These are phyloP conservation scores for Rutstroemia sp. DNA, from an alignment of 2,329 filamentous ascomycete genomes.

Conservation along the genomic window DNA sequence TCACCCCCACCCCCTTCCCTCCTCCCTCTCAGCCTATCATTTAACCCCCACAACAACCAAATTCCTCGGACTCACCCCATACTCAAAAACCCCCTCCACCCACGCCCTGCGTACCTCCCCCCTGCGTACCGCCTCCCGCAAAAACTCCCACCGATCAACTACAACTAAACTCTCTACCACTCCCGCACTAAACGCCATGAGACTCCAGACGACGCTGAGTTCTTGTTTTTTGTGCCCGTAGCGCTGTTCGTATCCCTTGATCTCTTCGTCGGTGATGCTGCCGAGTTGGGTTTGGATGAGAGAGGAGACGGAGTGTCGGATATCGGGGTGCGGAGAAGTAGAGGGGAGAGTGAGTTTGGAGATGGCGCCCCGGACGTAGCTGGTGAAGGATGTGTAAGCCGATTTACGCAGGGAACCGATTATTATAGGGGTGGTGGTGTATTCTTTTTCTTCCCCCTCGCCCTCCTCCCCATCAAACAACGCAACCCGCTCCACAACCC, in stretches of 20 bases:
- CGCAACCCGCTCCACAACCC: conserved; percentile 46
- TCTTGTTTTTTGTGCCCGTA: conserved; percentile 68
- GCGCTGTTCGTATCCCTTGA: conserved; percentile 58
- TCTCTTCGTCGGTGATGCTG: conserved; percentile 65
- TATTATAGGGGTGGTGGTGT: conserved; percentile 70
- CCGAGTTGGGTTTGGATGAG: conserved; percentile 60
- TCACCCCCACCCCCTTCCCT: no score
- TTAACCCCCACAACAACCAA: conserved; percentile 90
- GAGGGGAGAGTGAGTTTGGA: conserved; percentile 52
- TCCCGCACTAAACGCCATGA: conserved; percentile 93
- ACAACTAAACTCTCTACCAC: conserved; percentile 88
- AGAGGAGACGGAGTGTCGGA: conserved; percentile 39
- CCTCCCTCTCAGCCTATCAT: conserved; percentile 10
- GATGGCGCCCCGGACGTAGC: conserved; percentile 76
- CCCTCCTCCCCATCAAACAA: background rate
- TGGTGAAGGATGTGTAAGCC: conserved; percentile 67
- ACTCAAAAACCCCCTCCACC: conserved; percentile 93
- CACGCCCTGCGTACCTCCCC: conserved; percentile 67
- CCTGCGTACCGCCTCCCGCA: conserved; percentile 69
- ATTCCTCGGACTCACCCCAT: conserved; percentile 77
- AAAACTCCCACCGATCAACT: conserved; percentile 79
- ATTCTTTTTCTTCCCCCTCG: background rate
- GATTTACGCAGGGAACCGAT: conserved; percentile 78
- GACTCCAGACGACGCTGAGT: conserved; percentile 78
- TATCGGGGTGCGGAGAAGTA: background rate